Evolutionary conservation across 768 basidiomycete genomes (phyloP).

Genomic region (Suillus brevipes): DNA sequence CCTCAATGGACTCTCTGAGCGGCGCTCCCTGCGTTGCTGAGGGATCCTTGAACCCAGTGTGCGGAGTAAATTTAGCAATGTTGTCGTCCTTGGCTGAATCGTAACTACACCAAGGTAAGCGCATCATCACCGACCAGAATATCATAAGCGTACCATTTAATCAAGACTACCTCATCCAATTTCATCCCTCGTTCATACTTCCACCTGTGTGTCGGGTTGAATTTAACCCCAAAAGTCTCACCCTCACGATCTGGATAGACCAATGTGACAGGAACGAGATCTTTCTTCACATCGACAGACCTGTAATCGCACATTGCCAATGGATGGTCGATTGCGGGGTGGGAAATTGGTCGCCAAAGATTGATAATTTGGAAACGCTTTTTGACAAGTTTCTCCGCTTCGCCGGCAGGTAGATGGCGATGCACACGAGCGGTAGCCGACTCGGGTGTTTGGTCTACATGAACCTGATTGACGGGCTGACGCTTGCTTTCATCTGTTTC

Average conservation of each 20-base stretch:
- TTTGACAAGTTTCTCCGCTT: slow-evolving; percentile 44
- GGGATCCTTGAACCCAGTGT: slow-evolving; percentile 61
- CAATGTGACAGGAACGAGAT: slow-evolving; percentile 46
- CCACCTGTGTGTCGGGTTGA: slow-evolving; percentile 51
- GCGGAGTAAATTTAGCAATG: slow-evolving; percentile 58
- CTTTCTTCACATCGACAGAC: slow-evolving; percentile 41
- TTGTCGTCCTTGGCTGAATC: slow-evolving; percentile 46
- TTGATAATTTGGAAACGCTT: slow-evolving; percentile 60
- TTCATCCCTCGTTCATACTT: slow-evolving; percentile 49
- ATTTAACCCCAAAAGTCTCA: slow-evolving; percentile 49
- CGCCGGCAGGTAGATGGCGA: slow-evolving; percentile 48
- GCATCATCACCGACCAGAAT: background rate
- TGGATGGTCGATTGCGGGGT: slow-evolving; percentile 51
- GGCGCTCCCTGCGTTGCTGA: slow-evolving; percentile 50
- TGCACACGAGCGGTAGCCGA: slow-evolving; percentile 48
- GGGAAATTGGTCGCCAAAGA: slow-evolving; percentile 56
- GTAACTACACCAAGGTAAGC: slow-evolving; percentile 27
- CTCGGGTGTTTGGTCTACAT: slow-evolving; percentile 53
- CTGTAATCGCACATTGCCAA: slow-evolving; percentile 53
- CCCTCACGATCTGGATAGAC: slow-evolving; percentile 52
- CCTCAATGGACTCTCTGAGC: slow-evolving; percentile 58
- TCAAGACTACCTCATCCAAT: slow-evolving; percentile 49
- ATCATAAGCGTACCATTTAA: slow-evolving; percentile 46
- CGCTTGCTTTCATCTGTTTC: slow-evolving; percentile 40
- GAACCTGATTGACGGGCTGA: slow-evolving; percentile 42